Percentiles rank a stretch among this genome's conserved stretches.
These are phyloP conservation scores for Calonectria crousiana DNA, from an alignment of 2,329 filamentous ascomycete genomes.

Conservation along the genomic window DNA sequence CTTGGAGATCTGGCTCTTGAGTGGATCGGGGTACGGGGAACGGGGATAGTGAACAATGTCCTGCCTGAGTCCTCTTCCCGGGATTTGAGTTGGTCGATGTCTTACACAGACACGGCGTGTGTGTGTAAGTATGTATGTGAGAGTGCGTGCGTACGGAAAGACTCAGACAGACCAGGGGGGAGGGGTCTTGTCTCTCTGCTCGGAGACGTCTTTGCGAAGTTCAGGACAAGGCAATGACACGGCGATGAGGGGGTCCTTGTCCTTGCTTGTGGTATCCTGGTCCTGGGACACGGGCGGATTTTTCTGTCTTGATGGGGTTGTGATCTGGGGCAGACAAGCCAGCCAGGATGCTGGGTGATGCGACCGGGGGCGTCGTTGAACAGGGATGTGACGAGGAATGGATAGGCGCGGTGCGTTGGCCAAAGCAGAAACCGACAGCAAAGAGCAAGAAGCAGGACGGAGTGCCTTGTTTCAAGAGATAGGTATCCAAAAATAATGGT, in stretches of 20 bases:
- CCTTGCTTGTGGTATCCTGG: slow-evolving; percentile 10
- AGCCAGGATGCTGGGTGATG: slow-evolving; percentile 24
- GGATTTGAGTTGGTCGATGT: slow-evolving; percentile 43
- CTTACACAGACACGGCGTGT: slow-evolving; percentile 36
- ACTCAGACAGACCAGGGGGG: slow-evolving; percentile 14
- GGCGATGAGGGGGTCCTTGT: slow-evolving; percentile 21
- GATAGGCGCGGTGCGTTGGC: slow-evolving; percentile 20
- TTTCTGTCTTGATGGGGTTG: slow-evolving; percentile 26
- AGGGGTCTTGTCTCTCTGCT: slow-evolving; percentile 4
- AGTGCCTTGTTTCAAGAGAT: slow-evolving; percentile 4
- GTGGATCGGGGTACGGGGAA: slow-evolving; percentile 38
- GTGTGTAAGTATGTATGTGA: slow-evolving; percentile 17
- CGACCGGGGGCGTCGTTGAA: slow-evolving; percentile 21
- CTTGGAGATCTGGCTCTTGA: slow-evolving; percentile 43
- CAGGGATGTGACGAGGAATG: slow-evolving; percentile 22
- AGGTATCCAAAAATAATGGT: background rate
- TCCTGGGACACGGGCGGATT: slow-evolving; percentile 22
- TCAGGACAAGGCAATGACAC: slow-evolving; percentile 17
- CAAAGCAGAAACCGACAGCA: slow-evolving; percentile 12
- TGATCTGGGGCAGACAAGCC: slow-evolving; percentile 26
- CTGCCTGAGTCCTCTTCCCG: slow-evolving; percentile 20
- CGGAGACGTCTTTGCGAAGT: slow-evolving; percentile 4
- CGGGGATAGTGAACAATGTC: slow-evolving; percentile 18
- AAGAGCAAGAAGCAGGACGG: slow-evolving; percentile 9
- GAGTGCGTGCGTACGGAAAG: slow-evolving; percentile 25